Base-by-base conservation (phyloP, 768 basidiomycete species). In the Trametopsis cervina region DNA sequence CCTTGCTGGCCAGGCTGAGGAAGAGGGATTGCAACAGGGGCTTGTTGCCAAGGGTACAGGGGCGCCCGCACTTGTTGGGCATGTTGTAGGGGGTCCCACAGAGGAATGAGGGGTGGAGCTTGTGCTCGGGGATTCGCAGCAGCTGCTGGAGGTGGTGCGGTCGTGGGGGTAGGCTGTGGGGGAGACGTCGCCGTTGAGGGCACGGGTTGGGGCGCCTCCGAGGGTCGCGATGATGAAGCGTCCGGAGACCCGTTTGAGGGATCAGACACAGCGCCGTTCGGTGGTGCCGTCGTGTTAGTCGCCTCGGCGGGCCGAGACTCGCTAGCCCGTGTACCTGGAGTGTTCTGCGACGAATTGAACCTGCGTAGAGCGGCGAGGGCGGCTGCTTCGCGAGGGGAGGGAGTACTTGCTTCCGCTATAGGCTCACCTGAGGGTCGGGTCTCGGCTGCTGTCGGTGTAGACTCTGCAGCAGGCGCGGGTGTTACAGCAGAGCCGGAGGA, bases 291-390 rank as follows among this genome's bases (percentile, higher is more conserved):
- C 21, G 29, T 21, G n/a, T 41, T 38, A 11, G 47, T 25, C 15
- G 47, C 4, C 22, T 45, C 38, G 13, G 49, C 12, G n/a, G 54
- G 41, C 20, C 35, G 12, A 25, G 29, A 39, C 12, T 33, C 22
- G 27, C 22, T 25, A 22, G 56, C 35, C 51, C 51, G 40, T 22
- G 52, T 46, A 43, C 26, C 35, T 6, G 48, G 42, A 25, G 39
- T 49, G 12, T 36, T 23, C 11, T 45, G 42, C 7, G 44, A 33
- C 1, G 42, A 51, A 38, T 60, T 66, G 40, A 70, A 61, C 49
- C 85, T 73, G 50, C 76, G 74, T 50, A 86, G 54, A 2, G 86
- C 85, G 11, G 89, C 87, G 33, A 72, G 69, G 29, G 81, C 81
- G 18, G 87, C 86, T 1, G 81, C 83, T 37, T 73, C 71, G 51